A percentile compares a stretch with the other conserved stretches of the same genome.
phyloP scores from a whole-genome alignment of 345 rosid genomes.

The Eucalyptus regnans region DNA sequence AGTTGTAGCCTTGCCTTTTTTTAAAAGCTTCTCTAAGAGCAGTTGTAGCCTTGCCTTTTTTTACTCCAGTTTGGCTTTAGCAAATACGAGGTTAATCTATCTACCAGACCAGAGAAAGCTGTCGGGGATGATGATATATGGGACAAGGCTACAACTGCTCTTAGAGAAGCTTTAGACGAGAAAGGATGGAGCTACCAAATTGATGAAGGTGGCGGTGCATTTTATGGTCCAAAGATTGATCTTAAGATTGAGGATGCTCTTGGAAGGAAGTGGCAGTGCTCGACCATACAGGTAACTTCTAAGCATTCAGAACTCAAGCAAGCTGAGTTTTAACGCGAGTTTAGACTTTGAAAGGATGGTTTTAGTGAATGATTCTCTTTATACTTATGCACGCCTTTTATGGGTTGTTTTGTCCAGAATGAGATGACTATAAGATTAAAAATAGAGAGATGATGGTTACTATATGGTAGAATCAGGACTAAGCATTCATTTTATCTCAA shows the following conservation, averaged over 20 bases:
- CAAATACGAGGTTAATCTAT: slow-evolving; percentile 81
- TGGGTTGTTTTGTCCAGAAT: background rate
- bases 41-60: background rate
- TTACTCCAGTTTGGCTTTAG: slow-evolving; percentile 72
- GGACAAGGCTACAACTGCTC: slow-evolving; percentile 85
- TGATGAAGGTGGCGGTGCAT: slow-evolving; percentile 99
- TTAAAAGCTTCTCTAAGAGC: too few relatives aligned
- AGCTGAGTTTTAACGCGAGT: background rate
- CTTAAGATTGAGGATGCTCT: slow-evolving; percentile 94
- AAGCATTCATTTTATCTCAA: background rate
- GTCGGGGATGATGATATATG: slow-evolving; percentile 88
- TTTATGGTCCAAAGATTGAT: slow-evolving; percentile 95
- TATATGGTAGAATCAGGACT: background rate
- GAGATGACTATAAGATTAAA: background rate
- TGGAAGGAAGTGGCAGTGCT: slow-evolving; percentile 99
- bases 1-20: too few relatives aligned
- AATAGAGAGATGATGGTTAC: background rate
- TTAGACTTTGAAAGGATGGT: background rate
- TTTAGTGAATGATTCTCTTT: background rate
- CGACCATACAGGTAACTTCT: slow-evolving; percentile 68
- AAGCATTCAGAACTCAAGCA: background rate
- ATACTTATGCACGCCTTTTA: background rate
- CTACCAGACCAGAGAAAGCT: slow-evolving; percentile 90
- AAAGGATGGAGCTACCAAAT: slow-evolving; percentile 87
- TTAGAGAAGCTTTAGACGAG: slow-evolving; percentile 75